These are phyloP conservation scores for Eucalyptus pauciflora DNA, from an alignment of 345 rosid genomes.

Conservation along the genomic window DNA sequence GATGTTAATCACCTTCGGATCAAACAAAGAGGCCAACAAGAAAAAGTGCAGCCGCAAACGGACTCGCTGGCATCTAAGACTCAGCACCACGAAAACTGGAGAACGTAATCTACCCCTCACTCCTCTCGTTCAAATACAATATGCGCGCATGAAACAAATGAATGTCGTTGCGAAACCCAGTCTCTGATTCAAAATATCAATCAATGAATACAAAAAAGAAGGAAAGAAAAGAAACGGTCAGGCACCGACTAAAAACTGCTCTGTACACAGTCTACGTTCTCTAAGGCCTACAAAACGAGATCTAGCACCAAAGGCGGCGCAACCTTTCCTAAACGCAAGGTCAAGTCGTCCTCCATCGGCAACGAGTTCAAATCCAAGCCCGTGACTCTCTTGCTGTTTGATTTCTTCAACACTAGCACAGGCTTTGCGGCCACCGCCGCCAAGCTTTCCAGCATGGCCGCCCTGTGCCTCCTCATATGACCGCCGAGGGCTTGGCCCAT, in stretches of 20 bases:
- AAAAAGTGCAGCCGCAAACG: background rate
- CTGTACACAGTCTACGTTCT: background rate
- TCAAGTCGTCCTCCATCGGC: constrained; percentile 50
- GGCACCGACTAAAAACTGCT: background rate
- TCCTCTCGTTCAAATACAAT: too few relatives aligned
- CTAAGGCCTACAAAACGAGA: background rate
- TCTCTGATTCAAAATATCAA: too few relatives aligned
- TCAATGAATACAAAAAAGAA: background rate
- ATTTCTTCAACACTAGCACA: constrained; percentile 50
- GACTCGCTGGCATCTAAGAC: too few relatives aligned
- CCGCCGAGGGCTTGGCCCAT: constrained; percentile 95
- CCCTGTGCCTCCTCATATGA: constrained; percentile 86
- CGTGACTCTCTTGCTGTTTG: constrained; percentile 32
- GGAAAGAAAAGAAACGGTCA: background rate
- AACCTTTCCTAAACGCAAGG: constrained; percentile 38
- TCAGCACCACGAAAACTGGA: too few relatives aligned
- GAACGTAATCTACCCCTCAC: too few relatives aligned
- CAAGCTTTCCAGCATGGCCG: background rate
- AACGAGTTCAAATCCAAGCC: constrained; percentile 63
- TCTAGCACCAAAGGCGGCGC: background rate
- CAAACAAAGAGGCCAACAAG: background rate
- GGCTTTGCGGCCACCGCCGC: background rate
- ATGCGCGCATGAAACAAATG: too few relatives aligned
- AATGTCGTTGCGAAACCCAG: too few relatives aligned
- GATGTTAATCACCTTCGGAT: background rate